Evolutionary conservation across 345 rosid genomes (phyloP).

Genomic region (Gossypium longicalyx): DNA sequence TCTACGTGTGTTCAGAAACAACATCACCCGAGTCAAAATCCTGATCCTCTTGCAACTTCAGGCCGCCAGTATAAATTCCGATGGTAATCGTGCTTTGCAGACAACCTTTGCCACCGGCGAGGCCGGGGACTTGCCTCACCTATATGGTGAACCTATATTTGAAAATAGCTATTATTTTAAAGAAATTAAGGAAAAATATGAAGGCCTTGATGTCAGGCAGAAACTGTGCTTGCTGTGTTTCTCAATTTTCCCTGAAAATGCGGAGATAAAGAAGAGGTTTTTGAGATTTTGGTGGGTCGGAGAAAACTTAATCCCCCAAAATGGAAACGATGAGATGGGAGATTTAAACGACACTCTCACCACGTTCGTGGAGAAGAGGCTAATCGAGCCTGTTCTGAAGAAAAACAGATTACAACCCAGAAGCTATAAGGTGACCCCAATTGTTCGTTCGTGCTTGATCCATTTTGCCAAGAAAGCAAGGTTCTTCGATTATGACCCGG

Average conservation of each 20-base stretch:
- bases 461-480: constrained; percentile 13
- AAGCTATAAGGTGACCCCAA: constrained; percentile 41
- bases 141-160: constrained; percentile 9
- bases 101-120: constrained; percentile 12
- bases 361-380: constrained; percentile 16
- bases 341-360: constrained; percentile 8
- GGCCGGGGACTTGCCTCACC: constrained; percentile 16
- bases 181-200: constrained; percentile 6
- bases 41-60: constrained; percentile 26
- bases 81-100: constrained; percentile 16
- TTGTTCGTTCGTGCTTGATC: constrained; percentile 38
- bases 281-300: constrained; percentile 57
- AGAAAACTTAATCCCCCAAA: constrained; percentile 28
- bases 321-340: constrained; percentile 14
- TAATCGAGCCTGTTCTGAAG: constrained; percentile 33
- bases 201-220: not conserved
- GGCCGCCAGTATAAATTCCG: not conserved
- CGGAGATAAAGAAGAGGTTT: constrained; percentile 38
- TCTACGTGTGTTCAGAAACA: constrained; percentile 24
- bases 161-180: constrained; percentile 1
- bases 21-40: constrained; percentile 32
- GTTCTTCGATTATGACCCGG: constrained; percentile 23
- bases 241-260: constrained; percentile 43
- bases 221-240: constrained; percentile 38
- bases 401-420: constrained; percentile 22